These are phyloP conservation scores for Pleurotus platypus DNA, from an alignment of 768 basidiomycete genomes.

Conservation along the genomic window DNA sequence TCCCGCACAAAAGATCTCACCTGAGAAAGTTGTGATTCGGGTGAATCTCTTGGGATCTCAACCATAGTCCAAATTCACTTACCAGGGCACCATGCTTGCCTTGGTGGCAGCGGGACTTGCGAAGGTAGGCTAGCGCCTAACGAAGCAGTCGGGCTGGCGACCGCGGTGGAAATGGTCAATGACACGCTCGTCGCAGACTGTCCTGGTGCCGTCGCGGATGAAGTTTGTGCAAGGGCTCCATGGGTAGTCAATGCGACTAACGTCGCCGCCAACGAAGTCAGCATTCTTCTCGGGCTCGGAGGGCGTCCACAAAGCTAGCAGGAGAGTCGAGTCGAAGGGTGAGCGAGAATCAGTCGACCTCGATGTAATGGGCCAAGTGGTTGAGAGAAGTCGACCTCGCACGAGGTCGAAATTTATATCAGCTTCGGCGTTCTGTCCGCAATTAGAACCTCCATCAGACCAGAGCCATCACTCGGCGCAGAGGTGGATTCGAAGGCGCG, in stretches of 20 bases:
- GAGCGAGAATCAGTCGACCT: neutral
- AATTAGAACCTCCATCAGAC: neutral
- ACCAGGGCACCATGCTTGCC: slow-evolving; percentile 71
- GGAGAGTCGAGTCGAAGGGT: neutral
- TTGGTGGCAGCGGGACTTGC: slow-evolving; percentile 60
- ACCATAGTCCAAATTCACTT: neutral
- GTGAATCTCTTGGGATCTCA: neutral
- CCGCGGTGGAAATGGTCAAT: slow-evolving; percentile 52
- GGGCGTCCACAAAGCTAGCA: neutral
- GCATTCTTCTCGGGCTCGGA: slow-evolving; percentile 15
- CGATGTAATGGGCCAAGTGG: neutral
- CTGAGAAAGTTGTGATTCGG: slow-evolving; percentile 25
- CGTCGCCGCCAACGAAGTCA: slow-evolving; percentile 17
- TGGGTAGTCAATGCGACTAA: slow-evolving; percentile 13
- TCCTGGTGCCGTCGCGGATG: slow-evolving; percentile 12
- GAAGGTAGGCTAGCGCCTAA: slow-evolving; percentile 55
- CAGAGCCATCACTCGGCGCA: neutral
- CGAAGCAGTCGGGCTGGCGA: slow-evolving; percentile 60
- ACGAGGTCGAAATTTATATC: neutral
- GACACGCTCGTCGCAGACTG: slow-evolving; percentile 16
- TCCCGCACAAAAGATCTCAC: slow-evolving; percentile 78
- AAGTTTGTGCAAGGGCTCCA: slow-evolving; percentile 15
- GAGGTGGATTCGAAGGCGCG: neutral
- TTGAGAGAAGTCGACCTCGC: neutral
- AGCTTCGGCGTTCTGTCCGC: neutral